Evolutionary conservation across 805 yeast genomes (phyloP).

Genomic region (Lipomyces sp.): DNA sequence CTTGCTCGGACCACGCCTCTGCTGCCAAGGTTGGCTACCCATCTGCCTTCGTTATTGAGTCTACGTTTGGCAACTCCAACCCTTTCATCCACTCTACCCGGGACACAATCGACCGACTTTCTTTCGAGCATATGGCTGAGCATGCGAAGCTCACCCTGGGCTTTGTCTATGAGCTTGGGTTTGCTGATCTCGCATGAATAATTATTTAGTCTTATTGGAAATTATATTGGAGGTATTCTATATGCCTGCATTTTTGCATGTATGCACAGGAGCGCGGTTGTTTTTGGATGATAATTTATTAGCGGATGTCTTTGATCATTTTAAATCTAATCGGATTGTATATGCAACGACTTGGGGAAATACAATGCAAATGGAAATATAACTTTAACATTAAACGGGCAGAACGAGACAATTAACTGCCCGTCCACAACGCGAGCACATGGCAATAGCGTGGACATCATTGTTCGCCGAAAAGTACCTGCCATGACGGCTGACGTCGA

Average conservation of each 20-base stretch:
- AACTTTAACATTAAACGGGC: background rate
- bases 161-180: slow-evolving; percentile 69
- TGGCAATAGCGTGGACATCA: background rate
- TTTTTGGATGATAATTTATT: background rate
- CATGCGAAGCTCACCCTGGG: slow-evolving; percentile 80
- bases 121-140: slow-evolving; percentile 77
- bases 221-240: background rate
- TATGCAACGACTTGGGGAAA: no score
- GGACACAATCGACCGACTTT: slow-evolving; percentile 82
- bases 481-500: no score
- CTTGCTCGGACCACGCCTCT: slow-evolving; percentile 91
- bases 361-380: no score
- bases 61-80: slow-evolving; percentile 65
- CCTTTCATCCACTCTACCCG: slow-evolving; percentile 74
- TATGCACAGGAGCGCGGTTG: background rate
- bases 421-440: background rate
- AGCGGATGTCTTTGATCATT: background rate
- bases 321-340: background rate
- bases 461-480: no score
- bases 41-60: slow-evolving; percentile 79
- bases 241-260: background rate
- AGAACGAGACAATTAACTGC: background rate
- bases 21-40: slow-evolving; percentile 86
- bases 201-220: background rate
- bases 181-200: slow-evolving; percentile 43